Conservation (phyloP, 2,329 filamentous ascomycete genomes). For the Penicillium sp. region DNA sequence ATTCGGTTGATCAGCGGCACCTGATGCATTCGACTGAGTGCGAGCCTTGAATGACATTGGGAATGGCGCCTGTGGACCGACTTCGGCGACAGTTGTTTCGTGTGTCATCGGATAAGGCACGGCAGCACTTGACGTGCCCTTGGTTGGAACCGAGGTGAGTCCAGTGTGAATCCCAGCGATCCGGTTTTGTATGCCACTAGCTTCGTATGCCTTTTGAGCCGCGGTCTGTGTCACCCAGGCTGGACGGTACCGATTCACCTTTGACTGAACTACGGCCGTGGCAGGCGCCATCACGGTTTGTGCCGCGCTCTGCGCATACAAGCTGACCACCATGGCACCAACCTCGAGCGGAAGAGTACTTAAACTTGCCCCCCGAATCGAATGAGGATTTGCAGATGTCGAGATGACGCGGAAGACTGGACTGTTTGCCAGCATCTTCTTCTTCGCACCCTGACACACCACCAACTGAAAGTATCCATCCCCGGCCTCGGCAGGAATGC, state of each 20-base stretch:
- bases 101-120: conserved; percentile 23
- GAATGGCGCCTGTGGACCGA: conserved; percentile 30
- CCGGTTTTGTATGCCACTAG: conserved; percentile 24
- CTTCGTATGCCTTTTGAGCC: conserved; percentile 27
- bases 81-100: conserved; percentile 13
- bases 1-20: too few relatives aligned
- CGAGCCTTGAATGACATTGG: conserved; percentile 26
- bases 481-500: conserved; percentile 56
- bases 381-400: conserved; percentile 55
- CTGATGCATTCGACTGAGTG: conserved; percentile 26
- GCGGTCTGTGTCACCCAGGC: conserved; percentile 28
- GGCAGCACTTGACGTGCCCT: not conserved
- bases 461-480: conserved; percentile 67
- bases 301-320: conserved; percentile 37
- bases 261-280: conserved; percentile 21
- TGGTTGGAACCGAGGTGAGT: conserved; percentile 30
- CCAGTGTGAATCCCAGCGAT: conserved; percentile 30
- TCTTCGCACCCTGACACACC: conserved; percentile 51
- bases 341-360: conserved; percentile 60
- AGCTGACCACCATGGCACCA: conserved; percentile 43
- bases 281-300: conserved; percentile 21
- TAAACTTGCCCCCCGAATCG: conserved; percentile 59
- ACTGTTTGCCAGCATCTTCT: conserved; percentile 58
- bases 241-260: conserved; percentile 25
- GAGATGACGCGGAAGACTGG: conserved; percentile 66